Base-by-base conservation (phyloP, 2,329 filamentous ascomycete genomes). In the Aspergillus uvarum region DNA sequence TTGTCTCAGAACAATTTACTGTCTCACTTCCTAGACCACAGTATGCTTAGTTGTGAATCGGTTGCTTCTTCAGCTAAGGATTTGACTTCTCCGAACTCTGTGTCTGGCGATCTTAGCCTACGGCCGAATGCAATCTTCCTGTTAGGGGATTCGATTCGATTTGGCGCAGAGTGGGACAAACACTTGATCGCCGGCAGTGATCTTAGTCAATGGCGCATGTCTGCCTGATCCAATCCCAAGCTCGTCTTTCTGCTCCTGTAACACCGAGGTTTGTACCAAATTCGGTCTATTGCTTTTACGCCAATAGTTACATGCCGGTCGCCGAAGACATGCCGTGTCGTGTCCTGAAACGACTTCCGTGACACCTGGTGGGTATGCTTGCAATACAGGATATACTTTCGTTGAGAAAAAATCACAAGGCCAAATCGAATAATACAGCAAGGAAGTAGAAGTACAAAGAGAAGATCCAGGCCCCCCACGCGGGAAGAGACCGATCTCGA, bases 231-330 rank as follows among this genome's bases (percentile, higher is more conserved):
- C 49, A 42, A 56, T 61, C 53, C 56, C 38, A 47, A 29, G 26
- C 53, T 47, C 47, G 29, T 42, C 50, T 26, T 52, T 51, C 47
- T 29, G 31, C 47, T 38, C 11, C 51, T 31, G 61, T 63, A 21
- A 56, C 59, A 63, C 59, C 52, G 53, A 57, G 51, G 56, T 56
- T 54, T 60, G 59, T 55, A 59, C 44, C 58, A 61, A 54, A 59
- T 59, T 59, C 48, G 56, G 49, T 63, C 59, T 56, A 44, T 58
- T 64, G 60, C 54, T 56, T 61, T 48, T 63, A 64, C 60, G 62
- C 62, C 62, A 66, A 61, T 66, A 66, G 62, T 62, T 64, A 64
- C 60, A 66, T 66, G 64, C 62, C 59, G 59, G 57, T 66, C 67
- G 59, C 65, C 63, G 66, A 64, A 55, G 64, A 60, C 57, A 64